Percentiles rank a stretch among this genome's conserved stretches.
phyloP scores from a whole-genome alignment of 176 grass and related monocot genomes.

The Aegilops umbellulata region DNA sequence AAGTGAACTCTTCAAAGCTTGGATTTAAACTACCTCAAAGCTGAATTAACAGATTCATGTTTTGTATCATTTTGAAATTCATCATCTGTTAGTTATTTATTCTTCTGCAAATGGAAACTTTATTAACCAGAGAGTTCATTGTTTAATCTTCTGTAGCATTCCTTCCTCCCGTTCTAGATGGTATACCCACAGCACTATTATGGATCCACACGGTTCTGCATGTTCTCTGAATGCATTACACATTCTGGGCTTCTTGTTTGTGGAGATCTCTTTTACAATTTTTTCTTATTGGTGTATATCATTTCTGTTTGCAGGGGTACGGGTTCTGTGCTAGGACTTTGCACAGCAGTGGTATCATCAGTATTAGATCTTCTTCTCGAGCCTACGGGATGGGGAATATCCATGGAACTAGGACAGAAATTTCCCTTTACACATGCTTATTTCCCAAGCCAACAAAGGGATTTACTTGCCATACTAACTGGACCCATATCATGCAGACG shows the following conservation, averaged over 20 bases:
- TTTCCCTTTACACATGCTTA: constrained; percentile 62
- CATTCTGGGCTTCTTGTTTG: background rate
- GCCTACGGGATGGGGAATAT: constrained; percentile 74
- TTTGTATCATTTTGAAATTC: background rate
- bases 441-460: constrained; percentile 59
- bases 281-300: background rate
- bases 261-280: background rate
- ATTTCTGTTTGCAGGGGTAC: constrained; percentile 59
- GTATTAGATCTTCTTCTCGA: constrained; percentile 74
- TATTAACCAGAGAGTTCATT: background rate
- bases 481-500: constrained; percentile 63
- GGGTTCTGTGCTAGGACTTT: constrained; percentile 57
- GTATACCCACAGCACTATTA: constrained; percentile 4
- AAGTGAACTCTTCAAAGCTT: background rate
- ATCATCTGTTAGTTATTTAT: background rate
- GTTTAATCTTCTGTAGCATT: background rate
- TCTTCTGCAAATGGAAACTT: background rate
- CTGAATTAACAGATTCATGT: background rate
- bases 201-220: background rate
- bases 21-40: background rate
- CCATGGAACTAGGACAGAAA: constrained; percentile 56
- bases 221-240: background rate
- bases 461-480: constrained; percentile 61
- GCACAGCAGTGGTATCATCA: constrained; percentile 55
- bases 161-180: constrained; percentile 6